Evolutionary conservation across 306 rosid species (phyloP), one percentile per base, ranked within the genome.

Genomic region (Prunus fruticosa): DNA sequence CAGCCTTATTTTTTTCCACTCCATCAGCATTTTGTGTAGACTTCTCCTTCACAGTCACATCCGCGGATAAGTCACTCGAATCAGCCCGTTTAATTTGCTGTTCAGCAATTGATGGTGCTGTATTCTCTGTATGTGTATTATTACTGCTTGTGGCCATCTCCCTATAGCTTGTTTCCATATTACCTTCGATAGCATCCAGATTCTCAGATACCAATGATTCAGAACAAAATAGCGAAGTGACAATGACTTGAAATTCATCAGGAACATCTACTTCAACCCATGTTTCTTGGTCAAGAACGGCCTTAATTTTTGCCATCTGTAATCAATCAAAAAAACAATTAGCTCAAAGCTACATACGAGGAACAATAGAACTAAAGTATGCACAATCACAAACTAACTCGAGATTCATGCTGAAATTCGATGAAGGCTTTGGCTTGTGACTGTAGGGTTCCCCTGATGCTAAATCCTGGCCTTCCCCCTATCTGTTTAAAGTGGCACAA

Each of bases 191-290:
- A 72, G 77, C 86, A 82, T 89, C 88, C 64, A 67, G 74, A 78
- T 86, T 80, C 83, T 82, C 88, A 13, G 93, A 78, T 69, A 74
- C 72, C 81, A 83, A 72, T 56, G 66, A 79, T 68, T 88, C 93
- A 68, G 85, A 88, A 73, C 83, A 64, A 74, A 87, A 82, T 49
- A 89, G 84, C 62, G 87, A 78, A 78, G 81, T 78, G 71, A 91
- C 68, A 57, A 96, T 91, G 77, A 88, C 82, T 89, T 96, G 99
- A 88, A 96, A 96, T 85, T 96, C 99, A 70, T 96, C 97, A 80
- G 99, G 98, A 77, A 96, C 96, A 71, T 96, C 99, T 66, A 92
- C 90, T 88, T 96, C 99, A 85, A 92, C 97, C 99, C 99, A 96
- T 0, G 99, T 96, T 84, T 96, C 99, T 80, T 92, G 98, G 85